Evolutionary conservation across 768 basidiomycete genomes (phyloP).

Genomic region (Boletus sensibilis): DNA sequence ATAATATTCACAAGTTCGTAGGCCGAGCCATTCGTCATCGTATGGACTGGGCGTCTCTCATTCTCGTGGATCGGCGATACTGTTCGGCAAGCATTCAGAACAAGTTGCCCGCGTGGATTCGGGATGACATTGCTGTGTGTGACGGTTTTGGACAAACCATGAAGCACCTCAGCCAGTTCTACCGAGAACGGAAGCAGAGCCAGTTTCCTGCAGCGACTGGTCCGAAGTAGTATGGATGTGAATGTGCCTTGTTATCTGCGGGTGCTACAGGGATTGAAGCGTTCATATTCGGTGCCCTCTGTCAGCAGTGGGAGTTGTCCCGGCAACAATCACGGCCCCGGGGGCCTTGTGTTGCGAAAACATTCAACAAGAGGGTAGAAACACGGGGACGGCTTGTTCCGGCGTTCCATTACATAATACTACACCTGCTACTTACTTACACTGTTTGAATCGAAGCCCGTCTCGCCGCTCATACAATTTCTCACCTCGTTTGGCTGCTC

Average conservation of each 20-base stretch:
- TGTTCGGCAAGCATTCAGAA: conserved; percentile 58
- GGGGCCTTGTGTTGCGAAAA: conserved; percentile 5
- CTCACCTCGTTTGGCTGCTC: neutral
- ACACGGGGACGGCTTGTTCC: conserved; percentile 16
- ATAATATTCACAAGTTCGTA: conserved; percentile 30
- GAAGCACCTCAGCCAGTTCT: conserved; percentile 67
- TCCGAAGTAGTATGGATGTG: conserved; percentile 4
- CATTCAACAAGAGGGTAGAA: neutral
- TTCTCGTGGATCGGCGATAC: conserved; percentile 87
- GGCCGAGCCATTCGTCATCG: conserved; percentile 92
- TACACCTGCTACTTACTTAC: neutral
- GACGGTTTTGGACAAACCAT: conserved; percentile 72
- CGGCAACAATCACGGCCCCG: neutral
- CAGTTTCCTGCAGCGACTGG: neutral
- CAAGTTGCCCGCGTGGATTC: conserved; percentile 94
- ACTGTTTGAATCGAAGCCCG: neutral
- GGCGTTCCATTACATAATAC: conserved; percentile 14
- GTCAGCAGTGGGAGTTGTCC: conserved; percentile 1
- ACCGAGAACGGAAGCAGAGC: conserved; percentile 49
- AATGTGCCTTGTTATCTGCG: neutral
- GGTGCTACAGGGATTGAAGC: conserved; percentile 2
- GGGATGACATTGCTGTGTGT: conserved; percentile 52
- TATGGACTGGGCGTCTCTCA: conserved; percentile 87
- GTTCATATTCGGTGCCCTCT: conserved; percentile 1
- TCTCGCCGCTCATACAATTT: neutral